Base-by-base conservation (phyloP, 345 rosid genomes). In the Microcos paniculata region DNA sequence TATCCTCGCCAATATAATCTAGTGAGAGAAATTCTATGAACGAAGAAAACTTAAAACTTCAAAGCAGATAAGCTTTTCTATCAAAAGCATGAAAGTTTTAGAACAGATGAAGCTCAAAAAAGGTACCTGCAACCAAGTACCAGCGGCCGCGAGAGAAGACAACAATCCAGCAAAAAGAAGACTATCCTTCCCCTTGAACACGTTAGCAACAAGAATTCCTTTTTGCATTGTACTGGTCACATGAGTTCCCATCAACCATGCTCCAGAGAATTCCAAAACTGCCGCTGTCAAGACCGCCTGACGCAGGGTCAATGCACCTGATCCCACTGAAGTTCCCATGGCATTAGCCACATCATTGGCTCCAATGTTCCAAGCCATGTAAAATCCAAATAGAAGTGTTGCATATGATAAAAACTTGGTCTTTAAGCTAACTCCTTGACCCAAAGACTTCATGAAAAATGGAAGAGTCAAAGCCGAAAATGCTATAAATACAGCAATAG, bases 341-440 rank as follows among this genome's bases (percentile, higher is more conserved):
- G 99, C 99, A 82, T 96, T 93, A 18, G 99, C 99, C 79, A 93
- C 98, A 82, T 96, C 99, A 71, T 96, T 96, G 59, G 98, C 99
- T 53, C 99, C 99, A 13, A 96, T 96, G 79, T 96, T 96, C 97
- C 99, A 93, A 5, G 99, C 98, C 99, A 96, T 96, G 82, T 88
- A 96, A 87, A 93, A 96, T 55, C 98, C 99, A 42, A 90, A 90
- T 70, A 96, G 77, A 53, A 96, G 83, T 0, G 99, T 96, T 12
- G 72, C 87, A 66, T 93, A 93, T 6, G 98, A 90, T 68, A 96
- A 80, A 6, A 85, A 46, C 82, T 90, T 88, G 18, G 89, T 90
- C 90, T 90, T 96, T 23, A 88, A 63, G 51, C 80, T 84, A 61
- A 90, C 73, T 12, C 94, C 94, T 58, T 81, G 90, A 24, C 87